phyloP scores from a whole-genome alignment of 2,329 filamentous ascomycete genomes.

The Apiospora arundinis region DNA sequence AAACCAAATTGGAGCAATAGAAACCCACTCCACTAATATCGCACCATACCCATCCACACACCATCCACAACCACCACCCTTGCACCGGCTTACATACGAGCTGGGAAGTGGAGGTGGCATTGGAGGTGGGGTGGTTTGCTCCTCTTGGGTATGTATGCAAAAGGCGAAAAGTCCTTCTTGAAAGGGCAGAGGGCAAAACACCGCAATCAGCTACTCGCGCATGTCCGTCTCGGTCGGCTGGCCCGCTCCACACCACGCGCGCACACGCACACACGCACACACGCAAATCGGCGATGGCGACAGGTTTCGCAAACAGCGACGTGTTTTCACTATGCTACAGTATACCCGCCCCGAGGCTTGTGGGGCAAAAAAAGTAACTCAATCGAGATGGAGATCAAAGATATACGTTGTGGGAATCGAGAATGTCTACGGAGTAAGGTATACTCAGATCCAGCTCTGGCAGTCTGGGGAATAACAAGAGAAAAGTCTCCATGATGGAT shows the following conservation, averaged over 20 bases:
- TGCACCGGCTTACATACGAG: neutral
- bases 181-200: neutral
- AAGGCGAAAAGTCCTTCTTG: neutral
- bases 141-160: neutral
- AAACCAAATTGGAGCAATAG: neutral
- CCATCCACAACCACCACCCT: neutral
- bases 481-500: neutral
- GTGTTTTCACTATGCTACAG: neutral
- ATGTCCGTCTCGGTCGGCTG: neutral
- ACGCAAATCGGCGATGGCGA: conserved; percentile 9
- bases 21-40: conserved; percentile 4
- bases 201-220: conserved; percentile 7
- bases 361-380: neutral
- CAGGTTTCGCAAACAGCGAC: neutral
- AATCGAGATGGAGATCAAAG: neutral
- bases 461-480: neutral
- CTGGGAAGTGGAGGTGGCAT: conserved; percentile 11
- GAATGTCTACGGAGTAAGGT: neutral
- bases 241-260: neutral
- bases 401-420: neutral
- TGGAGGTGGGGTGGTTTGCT: neutral
- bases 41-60: neutral
- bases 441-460: neutral
- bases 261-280: no score
- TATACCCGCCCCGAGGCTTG: neutral